Evolutionary conservation across 1,139 yeast species (phyloP), one percentile per base, ranked within the genome.

Genomic region (Pichia sp.): DNA sequence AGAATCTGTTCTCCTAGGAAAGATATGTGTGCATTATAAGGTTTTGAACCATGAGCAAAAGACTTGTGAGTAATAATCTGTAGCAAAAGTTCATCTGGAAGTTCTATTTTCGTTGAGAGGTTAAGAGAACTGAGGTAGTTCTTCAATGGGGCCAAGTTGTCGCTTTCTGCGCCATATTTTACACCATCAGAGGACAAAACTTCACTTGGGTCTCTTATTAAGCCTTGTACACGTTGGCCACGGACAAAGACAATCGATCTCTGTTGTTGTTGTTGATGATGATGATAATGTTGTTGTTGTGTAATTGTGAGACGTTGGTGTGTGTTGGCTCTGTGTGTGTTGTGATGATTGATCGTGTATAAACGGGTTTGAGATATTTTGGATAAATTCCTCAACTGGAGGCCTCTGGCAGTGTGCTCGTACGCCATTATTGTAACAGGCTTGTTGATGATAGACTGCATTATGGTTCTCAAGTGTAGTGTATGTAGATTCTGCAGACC

Each of bases 11-110:
- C 72, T n/a, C 98, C 98, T 71, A 89, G 74, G 51, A 85, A 79
- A 30, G 89, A 78, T 64, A 92, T 75, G 69, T 87, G 87, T 67
- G 90, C 96, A 71, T 92, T 92, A 71, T 86, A 89, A 19, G 97
- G 97, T 64, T 85, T 84, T 59, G 81, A 76, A 15, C 96, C 97
- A 71, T 89, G 95, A 8, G 95, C 95, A 76, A 90, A 92, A 45
- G 96, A 88, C 72, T 92, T 92, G 72, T 92, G 97, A 11, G 97
- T 90, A 64, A 90, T 74, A 40, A 87, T 83, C 72, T 92, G 97
- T 58, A 90, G 73, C 42, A 87, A 75, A 57, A 87, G 63, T 31
- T 80, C 80, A 57, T 80, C 79, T 29, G 84, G 78, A 54, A 81
- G 70, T 46, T 59, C 70, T 64, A 64, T 74, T 78, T 62, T 76